Base-by-base conservation (phyloP, 495 filamentous ascomycete genomes). In the Rusavskia elegans region DNA sequence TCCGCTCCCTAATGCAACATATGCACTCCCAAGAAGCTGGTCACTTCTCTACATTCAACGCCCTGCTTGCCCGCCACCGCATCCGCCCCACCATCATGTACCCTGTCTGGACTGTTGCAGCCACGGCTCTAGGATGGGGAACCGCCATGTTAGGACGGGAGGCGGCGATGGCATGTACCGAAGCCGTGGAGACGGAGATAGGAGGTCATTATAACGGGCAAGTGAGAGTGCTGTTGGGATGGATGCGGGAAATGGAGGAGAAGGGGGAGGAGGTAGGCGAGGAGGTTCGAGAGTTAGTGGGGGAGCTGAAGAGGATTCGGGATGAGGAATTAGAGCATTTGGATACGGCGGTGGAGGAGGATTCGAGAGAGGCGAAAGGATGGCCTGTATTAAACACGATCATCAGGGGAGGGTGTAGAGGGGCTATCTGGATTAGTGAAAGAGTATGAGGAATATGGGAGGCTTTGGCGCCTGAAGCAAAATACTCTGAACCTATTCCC, bases 121-220 rank as follows among this genome's bases (percentile, higher is more conserved):
- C 93, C 11, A 82, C 87, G 0, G 84, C 82, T 2, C 67, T 98
- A 3, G 92, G 92, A 14, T 94, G 93, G 84, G 76, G 77, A 3
- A 98, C 92, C 1, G 92, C 81, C 0, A 64, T 89, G n/a, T 74
- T 97, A 74, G 89, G 93, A 0, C 78, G 85, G 38, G 90, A 97
- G 68, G 90, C 92, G 0, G 89, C 92, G 3, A 98, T 98, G 92
- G 92, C 93, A 21, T 98, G 92, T 63, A 98, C 92, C 11, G 92
- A 98, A 68, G 92, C 92, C 5, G 89, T 98, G 29, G 92, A 98
- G 71, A 98, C 93, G 29, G 92, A 97, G 71, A 98, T 98, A 57
- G 92, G 93, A 0, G 78, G 77, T 16, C 92, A 98, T 66, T 98
- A 98, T 64, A 98, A 98, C 64, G 82, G 80, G 39, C 92, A 98